Evolutionary conservation across 352 stramenopile genomes (phyloP), one percentile per base, ranked within the genome.

Genomic region (Phytophthora pisi): DNA sequence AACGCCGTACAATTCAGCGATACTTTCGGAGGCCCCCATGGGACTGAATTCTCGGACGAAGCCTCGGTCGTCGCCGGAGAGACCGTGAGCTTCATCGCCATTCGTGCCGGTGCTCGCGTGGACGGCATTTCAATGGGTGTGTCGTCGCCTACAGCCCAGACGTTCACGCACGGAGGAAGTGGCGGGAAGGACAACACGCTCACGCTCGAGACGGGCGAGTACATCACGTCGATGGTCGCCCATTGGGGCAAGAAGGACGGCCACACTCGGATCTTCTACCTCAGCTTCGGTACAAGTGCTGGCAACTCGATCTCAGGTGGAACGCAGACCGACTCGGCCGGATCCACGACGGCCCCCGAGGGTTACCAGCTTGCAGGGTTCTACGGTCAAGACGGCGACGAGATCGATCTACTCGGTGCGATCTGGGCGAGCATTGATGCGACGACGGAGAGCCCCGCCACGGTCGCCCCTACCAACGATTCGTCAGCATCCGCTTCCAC

Each of bases 191-290:
- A 58, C 52, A 31, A 58, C 31, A 58, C 52, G 8, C 52, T 58
- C 52, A 49, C 34, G 34, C 52, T 58, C 13, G 52, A 20, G 9
- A 15, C 13, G 10, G 52, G 52, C 5, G 52, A 58, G 30, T 58
- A 49, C 34, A 58, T 50, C 31, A 58, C 52, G 13, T 58, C 52
- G 5, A 58, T 58, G 52, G 52, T 9, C 20, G 52, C 52, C 9
- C 52, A 58, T 24, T 58, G 52, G 52, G 52, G 23, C 13, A 58
- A 58, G 34, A 58, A 58, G 42, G 52, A 58, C 42, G 52, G 52
- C 1, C 52, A 58, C 24, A 58, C 52, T 20, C 52, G 52, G 8
- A 58, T 58, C 2, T 58, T 58, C 16, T 58, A 36, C 34, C 52
- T 58, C 11, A 58, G 23, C n/a, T 49, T 58, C 18, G 52, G 52